Percentiles rank a stretch among this genome's conserved stretches.
phyloP scores from a whole-genome alignment of 306 rosid species.

The Castanospermum australe region DNA sequence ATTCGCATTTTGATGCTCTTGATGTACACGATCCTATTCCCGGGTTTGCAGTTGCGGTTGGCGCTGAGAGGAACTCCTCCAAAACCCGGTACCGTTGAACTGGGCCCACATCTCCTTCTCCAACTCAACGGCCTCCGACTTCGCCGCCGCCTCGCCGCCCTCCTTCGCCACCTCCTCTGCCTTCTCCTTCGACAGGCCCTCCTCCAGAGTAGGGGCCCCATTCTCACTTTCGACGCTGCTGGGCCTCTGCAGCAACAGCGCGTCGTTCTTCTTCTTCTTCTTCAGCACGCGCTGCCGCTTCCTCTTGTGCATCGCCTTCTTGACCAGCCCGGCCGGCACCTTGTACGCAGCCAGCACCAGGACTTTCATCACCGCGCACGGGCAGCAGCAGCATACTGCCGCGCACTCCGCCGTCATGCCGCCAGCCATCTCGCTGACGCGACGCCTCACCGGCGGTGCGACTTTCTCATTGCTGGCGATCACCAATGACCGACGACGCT shows the following conservation, averaged over 20 bases:
- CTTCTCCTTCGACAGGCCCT: not conserved
- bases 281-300: not conserved
- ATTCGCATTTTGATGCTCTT: not conserved
- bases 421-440: conserved; percentile 62
- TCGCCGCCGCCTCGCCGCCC: not conserved
- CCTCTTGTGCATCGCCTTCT: conserved; percentile 44
- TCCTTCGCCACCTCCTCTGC: not conserved
- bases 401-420: conserved; percentile 75
- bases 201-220: conserved; percentile 9
- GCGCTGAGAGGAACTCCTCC: conserved; percentile 61
- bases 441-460: not conserved
- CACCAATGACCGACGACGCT: not conserved
- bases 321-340: conserved; percentile 60
- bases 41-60: not conserved
- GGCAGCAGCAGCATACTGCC: conserved; percentile 74
- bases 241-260: conserved; percentile 9
- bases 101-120: conserved; percentile 68
- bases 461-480: not conserved
- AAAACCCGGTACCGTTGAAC: conserved; percentile 58
- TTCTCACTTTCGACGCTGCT: not conserved
- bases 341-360: conserved; percentile 52
- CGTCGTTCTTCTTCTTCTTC: not conserved
- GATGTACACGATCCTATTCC: not conserved
- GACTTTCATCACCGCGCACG: conserved; percentile 60
- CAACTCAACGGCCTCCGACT: conserved; percentile 9